Evolutionary conservation across 208 protist genomes (phyloP), one percentile per base, ranked within the genome.

Genomic region (Trypanosoma platydactyli): DNA sequence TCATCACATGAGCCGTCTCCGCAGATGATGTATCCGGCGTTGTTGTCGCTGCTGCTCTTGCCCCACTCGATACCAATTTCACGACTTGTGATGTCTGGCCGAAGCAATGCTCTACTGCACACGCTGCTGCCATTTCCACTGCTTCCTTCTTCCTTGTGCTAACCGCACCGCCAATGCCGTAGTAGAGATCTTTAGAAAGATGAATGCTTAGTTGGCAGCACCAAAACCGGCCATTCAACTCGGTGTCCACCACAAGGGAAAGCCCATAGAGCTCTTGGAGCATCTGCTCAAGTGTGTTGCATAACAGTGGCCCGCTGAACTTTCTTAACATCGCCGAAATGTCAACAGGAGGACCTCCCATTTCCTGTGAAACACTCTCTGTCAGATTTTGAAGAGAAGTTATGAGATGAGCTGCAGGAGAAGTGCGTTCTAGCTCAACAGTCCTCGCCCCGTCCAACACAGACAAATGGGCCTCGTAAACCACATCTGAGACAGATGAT

Each of bases 151-250:
- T 88, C 1, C 77, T 75, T 2, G 27, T 38, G 5, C 59, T 60
- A 5, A 50, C 71, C 24, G 76, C 56, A 35, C 63, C 51, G 7
- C 55, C 71, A 30, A 94, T 56, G 29, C 61, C 73, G 51, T 75
- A 88, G 30, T 63, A 58, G 1, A 79, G 49, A 20, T 81, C 67
- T 0, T 68, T 69, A 45, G 56, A 74, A 20, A 94, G 27, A 12
- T 50, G 58, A 20, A 89, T 24, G 59, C 72, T 81, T 29, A 94
- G 22, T 29, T 72, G 72, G 54, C 82, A 89, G 54, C 87, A 76
- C 87, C 87, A 94, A 49, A 41, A 15, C 2, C 55, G 27, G 4
- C 81, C 60, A 16, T 68, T 66, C 20, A 53, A 18, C 24, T 52
- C 0, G 1, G 67, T 79, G 12, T 76, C 63, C 9, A 68, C 50